These are phyloP conservation scores for Chlorencoelia australis DNA, from an alignment of 2,329 filamentous ascomycete species.

Conservation along the genomic window DNA sequence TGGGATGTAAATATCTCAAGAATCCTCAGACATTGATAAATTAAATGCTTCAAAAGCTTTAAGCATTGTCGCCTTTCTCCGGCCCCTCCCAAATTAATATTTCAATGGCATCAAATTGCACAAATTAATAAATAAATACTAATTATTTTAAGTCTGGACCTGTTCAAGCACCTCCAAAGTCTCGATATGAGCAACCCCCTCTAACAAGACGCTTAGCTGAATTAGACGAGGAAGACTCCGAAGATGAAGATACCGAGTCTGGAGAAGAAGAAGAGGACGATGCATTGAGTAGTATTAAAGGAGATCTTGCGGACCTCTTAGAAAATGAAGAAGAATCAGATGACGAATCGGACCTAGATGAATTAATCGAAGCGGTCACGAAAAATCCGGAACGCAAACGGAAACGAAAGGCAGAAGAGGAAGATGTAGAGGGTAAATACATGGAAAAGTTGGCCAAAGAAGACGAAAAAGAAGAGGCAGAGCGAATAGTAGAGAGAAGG, in stretches of 20 bases:
- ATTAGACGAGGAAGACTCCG: conserved; percentile 28
- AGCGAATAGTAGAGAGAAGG: conserved; percentile 30
- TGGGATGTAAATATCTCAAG: no score
- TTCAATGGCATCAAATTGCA: no score
- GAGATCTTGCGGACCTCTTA: conserved; percentile 28
- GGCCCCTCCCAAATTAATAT: no score
- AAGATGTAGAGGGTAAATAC: conserved; percentile 62
- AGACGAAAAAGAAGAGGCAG: conserved; percentile 45
- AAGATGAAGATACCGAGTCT: conserved; percentile 29
- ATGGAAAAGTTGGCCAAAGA: conserved; percentile 53
- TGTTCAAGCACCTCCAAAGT: conserved; percentile 27
- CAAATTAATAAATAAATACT: conserved; percentile 5
- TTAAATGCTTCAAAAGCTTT: no score
- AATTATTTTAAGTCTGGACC: conserved; percentile 30
- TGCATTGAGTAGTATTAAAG: conserved; percentile 28
- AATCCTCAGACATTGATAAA: no score
- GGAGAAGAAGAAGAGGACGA: conserved; percentile 27
- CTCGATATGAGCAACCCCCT: conserved; percentile 26
- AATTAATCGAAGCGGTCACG: conserved; percentile 35
- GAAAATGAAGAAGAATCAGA: conserved; percentile 23
- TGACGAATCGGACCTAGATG: conserved; percentile 31
- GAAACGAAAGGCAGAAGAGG: conserved; percentile 53
- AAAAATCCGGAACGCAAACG: conserved; percentile 41
- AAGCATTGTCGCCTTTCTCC: no score
- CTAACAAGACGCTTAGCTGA: conserved; percentile 18